phyloP scores from a whole-genome alignment of 371 early-diverging fungal species.

The Catenaria anguillulae region DNA sequence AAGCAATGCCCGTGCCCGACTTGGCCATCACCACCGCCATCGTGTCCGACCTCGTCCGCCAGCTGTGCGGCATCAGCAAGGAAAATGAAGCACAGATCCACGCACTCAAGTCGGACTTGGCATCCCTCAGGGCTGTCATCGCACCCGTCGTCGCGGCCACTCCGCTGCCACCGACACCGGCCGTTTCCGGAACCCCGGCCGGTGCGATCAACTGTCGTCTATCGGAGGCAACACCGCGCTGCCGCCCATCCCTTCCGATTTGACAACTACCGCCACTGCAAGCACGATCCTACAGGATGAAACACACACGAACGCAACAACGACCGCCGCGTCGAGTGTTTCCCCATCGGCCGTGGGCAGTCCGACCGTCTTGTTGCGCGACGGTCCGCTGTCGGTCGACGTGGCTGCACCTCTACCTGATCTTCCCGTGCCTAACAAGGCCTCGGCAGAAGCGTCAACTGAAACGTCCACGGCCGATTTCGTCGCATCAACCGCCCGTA shows the following conservation, averaged over 20 bases:
- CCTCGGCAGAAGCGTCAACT: no score
- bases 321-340: no score
- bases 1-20: conserved; percentile 6
- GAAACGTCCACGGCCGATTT: no score
- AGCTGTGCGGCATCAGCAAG: neutral
- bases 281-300: neutral
- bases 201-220: neutral
- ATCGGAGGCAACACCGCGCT: neutral
- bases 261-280: neutral
- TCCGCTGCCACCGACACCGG: neutral
- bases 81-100: neutral
- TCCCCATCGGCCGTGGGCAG: no score
- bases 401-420: no score
- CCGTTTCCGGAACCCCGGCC: neutral
- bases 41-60: neutral
- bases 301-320: neutral
- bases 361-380: no score
- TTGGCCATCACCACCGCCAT: neutral
- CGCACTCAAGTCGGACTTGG: neutral
- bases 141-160: no score
- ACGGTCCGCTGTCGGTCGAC: no score
- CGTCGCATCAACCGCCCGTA: no score
- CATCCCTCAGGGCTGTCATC: neutral
- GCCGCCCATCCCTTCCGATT: neutral
- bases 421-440: no score